Conservation (phyloP, 2,329 filamentous ascomycete species). For the Fusarium caatingaense region DNA sequence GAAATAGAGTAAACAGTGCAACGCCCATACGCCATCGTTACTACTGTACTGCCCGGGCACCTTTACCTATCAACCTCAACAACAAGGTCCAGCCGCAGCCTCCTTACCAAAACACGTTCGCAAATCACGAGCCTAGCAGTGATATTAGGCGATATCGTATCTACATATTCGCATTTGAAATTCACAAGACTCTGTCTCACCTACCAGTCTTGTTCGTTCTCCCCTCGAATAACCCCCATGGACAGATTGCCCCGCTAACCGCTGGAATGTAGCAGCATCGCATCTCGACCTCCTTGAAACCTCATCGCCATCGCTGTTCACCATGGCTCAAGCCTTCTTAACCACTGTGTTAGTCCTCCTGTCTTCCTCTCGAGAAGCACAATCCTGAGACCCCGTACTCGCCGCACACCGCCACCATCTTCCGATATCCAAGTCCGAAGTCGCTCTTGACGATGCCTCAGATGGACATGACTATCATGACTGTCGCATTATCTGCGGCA, state of each 20-base stretch:
- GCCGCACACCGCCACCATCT: constrained; percentile 41
- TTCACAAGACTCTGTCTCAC: constrained; percentile 29
- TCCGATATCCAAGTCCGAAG: constrained; percentile 51
- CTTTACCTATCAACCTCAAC: constrained; percentile 34
- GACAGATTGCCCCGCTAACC: constrained; percentile 56
- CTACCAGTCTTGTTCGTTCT: constrained; percentile 30
- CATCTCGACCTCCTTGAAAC: constrained; percentile 21
- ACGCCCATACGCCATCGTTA: constrained; percentile 33
- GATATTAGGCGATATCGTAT: constrained; percentile 17
- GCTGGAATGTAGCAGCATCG: constrained; percentile 52
- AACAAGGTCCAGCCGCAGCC: constrained; percentile 16
- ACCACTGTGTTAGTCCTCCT: constrained; percentile 56
- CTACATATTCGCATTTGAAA: constrained; percentile 8
- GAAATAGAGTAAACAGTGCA: constrained; percentile 48
- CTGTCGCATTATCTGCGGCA: constrained; percentile 42
- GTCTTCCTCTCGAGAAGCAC: neutral
- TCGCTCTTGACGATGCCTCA: constrained; percentile 49
- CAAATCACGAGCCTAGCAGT: constrained; percentile 19
- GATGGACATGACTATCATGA: constrained; percentile 48
- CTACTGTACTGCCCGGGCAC: constrained; percentile 10
- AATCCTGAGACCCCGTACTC: constrained; percentile 7
- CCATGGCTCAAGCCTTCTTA: constrained; percentile 56
- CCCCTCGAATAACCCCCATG: constrained; percentile 16
- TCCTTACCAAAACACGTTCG: constrained; percentile 16
- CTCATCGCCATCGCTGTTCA: constrained; percentile 29